phyloP scores from a whole-genome alignment of 1,284 basidiomycete genomes.

The Prillingera fragicola region DNA sequence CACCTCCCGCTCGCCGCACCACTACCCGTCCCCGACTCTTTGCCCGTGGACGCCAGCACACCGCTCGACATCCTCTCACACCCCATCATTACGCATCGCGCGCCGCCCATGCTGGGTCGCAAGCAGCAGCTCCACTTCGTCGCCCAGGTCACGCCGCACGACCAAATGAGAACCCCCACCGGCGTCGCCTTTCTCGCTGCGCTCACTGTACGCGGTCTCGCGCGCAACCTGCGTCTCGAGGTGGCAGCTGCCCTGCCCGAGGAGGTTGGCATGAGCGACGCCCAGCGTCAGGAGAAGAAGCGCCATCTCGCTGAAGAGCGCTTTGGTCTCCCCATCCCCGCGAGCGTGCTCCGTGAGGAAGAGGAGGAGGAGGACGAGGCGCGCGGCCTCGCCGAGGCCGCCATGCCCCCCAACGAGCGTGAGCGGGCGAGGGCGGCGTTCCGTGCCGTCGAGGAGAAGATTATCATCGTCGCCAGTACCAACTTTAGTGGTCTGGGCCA shows the following conservation, averaged over 20 bases:
- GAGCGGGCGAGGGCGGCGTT: conserved; percentile 36
- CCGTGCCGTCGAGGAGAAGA: conserved; percentile 26
- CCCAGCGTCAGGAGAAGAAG: conserved; percentile 28
- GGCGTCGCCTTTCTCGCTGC: conserved; percentile 40
- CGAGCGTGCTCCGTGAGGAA: conserved; percentile 34
- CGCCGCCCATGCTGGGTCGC: conserved; percentile 25
- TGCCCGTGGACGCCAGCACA: conserved; percentile 14
- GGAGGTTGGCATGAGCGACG: conserved; percentile 12
- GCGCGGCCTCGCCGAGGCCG: conserved; percentile 18
- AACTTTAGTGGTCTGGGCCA: conserved; percentile 33
- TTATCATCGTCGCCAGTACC: conserved; percentile 32
- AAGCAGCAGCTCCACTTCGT: conserved; percentile 21
- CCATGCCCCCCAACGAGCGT: conserved; percentile 18
- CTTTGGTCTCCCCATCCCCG: conserved; percentile 46
- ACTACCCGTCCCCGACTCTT: conserved; percentile 13
- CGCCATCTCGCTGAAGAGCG: conserved; percentile 37
- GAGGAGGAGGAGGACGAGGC: conserved; percentile 36
- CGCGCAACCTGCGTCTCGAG: conserved; percentile 33
- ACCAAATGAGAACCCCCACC: conserved; percentile 26
- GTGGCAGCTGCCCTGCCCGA: conserved; percentile 20
- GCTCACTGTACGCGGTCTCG: conserved; percentile 41
- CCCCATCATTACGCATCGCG: conserved; percentile 20
- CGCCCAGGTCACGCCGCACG: conserved; percentile 25
- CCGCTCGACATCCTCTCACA: conserved; percentile 9
- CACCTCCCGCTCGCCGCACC: conserved; percentile 29